A percentile compares a stretch with the other conserved stretches of the same genome.
These are phyloP conservation scores for Pythium myriotylum DNA, from an alignment of 352 stramenopile species.

Conservation along the genomic window DNA sequence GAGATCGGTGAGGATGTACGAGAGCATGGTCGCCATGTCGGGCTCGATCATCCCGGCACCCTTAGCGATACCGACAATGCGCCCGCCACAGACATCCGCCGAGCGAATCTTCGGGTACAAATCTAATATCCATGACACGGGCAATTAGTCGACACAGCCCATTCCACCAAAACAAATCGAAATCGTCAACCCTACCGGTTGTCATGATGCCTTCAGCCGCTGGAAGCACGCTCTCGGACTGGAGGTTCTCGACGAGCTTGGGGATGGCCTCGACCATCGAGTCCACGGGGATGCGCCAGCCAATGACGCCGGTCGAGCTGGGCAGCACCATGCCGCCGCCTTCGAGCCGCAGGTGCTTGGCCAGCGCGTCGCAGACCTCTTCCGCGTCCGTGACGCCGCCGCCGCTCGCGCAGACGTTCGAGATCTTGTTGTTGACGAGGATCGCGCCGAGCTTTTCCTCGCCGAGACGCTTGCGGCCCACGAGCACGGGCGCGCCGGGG, in stretches of 20 bases:
- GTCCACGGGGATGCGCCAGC: slow-evolving; percentile 97
- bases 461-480: slow-evolving; percentile 91
- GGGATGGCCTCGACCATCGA: slow-evolving; percentile 83
- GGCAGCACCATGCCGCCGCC: slow-evolving; percentile 90
- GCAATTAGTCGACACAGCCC: neutral
- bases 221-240: slow-evolving; percentile 93
- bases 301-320: slow-evolving; percentile 97
- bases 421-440: slow-evolving; percentile 99
- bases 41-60: slow-evolving; percentile 99
- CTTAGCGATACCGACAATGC: slow-evolving; percentile 98
- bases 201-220: slow-evolving; percentile 98
- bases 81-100: slow-evolving; percentile 76
- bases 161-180: neutral
- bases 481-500: slow-evolving; percentile 85
- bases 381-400: slow-evolving; percentile 92
- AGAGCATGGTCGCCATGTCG: slow-evolving; percentile 95
- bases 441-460: slow-evolving; percentile 93
- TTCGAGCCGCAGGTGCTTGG: slow-evolving; percentile 87
- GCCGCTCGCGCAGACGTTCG: slow-evolving; percentile 96
- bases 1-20: slow-evolving; percentile 87
- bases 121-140: slow-evolving; percentile 34
- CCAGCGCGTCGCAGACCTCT: slow-evolving; percentile 92
- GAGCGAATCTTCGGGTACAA: slow-evolving; percentile 92
- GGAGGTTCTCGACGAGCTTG: slow-evolving; percentile 84
- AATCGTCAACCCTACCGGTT: slow-evolving; percentile 59